phyloP scores from a whole-genome alignment of 1,139 yeast genomes.

The Geotrichum histeridarum region DNA sequence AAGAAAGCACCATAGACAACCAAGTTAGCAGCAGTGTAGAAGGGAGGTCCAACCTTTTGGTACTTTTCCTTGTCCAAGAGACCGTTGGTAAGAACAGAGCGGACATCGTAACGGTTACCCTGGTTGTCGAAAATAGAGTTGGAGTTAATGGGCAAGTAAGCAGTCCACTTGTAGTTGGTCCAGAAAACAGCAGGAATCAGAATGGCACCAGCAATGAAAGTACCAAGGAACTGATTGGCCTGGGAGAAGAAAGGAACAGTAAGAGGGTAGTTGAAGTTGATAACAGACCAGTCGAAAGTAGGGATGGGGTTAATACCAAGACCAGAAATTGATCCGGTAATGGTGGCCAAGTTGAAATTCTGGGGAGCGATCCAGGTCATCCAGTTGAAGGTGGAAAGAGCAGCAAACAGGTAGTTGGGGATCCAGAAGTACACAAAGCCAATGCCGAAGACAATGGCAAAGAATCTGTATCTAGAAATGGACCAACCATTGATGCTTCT shows the following conservation, averaged over 20 bases:
- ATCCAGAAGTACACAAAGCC: constrained; percentile 54
- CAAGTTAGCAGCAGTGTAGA: constrained; percentile 39
- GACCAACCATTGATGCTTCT: constrained; percentile 44
- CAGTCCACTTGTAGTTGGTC: constrained; percentile 49
- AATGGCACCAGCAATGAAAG: constrained; percentile 41
- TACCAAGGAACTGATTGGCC: constrained; percentile 43
- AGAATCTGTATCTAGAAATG: constrained; percentile 44
- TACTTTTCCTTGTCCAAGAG: constrained; percentile 34
- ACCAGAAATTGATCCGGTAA: constrained; percentile 50
- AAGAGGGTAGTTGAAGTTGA: constrained; percentile 38
- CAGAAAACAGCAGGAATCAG: constrained; percentile 47
- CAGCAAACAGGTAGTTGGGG: constrained; percentile 49
- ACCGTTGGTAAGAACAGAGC: constrained; percentile 42
- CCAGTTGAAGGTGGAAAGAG: constrained; percentile 53
- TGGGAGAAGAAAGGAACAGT: constrained; percentile 49
- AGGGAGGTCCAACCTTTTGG: constrained; percentile 47
- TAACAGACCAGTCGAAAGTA: constrained; percentile 45
- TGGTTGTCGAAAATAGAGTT: constrained; percentile 47
- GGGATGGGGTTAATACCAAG: constrained; percentile 53
- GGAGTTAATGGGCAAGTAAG: constrained; percentile 52
- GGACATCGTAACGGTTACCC: constrained; percentile 44
- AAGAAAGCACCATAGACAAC: constrained; percentile 37
- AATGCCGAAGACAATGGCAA: constrained; percentile 38
- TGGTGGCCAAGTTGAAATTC: constrained; percentile 48
- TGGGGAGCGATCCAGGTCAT: constrained; percentile 57